A percentile compares a stretch with the other conserved stretches of the same genome.
phyloP scores from a whole-genome alignment of 2,329 filamentous ascomycete genomes.

The Phaeomoniella chlamydospora region DNA sequence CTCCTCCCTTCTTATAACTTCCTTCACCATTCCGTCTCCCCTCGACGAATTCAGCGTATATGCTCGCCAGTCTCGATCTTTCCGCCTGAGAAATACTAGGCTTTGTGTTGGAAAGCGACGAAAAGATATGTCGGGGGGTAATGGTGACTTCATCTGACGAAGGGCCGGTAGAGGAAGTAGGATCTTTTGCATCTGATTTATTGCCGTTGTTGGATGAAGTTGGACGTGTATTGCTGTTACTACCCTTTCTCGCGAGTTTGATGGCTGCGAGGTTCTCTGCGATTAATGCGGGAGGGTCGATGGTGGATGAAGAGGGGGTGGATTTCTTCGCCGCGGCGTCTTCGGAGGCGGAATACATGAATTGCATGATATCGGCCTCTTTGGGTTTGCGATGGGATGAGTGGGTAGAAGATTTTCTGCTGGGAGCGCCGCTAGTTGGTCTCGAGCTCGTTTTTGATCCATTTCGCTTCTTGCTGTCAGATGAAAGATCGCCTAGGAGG shows the following conservation, averaged over 20 bases:
- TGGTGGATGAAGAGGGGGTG: conserved; percentile 20
- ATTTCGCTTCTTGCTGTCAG: conserved; percentile 15
- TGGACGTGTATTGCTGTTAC: conserved; percentile 6
- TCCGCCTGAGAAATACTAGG: conserved; percentile 74
- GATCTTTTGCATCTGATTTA: no score
- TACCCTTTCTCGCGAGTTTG: conserved; percentile 45
- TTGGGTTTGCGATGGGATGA: no score
- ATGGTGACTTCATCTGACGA: conserved; percentile 60
- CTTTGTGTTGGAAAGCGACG: conserved; percentile 61
- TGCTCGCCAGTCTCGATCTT: conserved; percentile 55
- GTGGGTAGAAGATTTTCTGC: conserved; percentile 15
- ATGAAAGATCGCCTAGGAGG: conserved; percentile 48
- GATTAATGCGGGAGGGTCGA: conserved; percentile 68
- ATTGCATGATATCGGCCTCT: conserved; percentile 57
- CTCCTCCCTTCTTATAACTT: conserved; percentile 23
- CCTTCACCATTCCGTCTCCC: conserved; percentile 80
- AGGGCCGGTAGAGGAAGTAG: conserved; percentile 13
- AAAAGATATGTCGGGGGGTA: conserved; percentile 67
- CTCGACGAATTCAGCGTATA: conserved; percentile 87
- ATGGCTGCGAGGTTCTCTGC: conserved; percentile 70
- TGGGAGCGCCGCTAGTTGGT: conserved; percentile 16
- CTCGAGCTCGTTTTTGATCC: conserved; percentile 15
- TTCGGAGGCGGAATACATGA: conserved; percentile 54
- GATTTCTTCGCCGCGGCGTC: conserved; percentile 34
- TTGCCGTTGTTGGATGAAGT: no score